Base-by-base conservation (phyloP, 2,329 filamentous ascomycete genomes). In the Fusarium mundagurra region DNA sequence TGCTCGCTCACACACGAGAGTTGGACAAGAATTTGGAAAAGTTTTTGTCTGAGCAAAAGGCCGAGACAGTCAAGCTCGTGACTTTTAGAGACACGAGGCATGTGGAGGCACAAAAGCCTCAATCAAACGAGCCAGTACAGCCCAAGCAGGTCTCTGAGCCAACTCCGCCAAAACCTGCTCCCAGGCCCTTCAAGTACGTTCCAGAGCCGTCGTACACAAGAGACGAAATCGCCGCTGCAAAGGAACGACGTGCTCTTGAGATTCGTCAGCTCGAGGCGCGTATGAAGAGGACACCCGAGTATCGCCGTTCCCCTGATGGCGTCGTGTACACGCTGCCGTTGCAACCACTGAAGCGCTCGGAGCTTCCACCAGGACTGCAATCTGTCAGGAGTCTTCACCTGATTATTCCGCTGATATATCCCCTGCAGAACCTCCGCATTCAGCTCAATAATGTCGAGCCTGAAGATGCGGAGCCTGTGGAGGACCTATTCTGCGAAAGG, bases 241-340 rank as follows among this genome's bases (percentile, higher is more conserved):
- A 90, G 77, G 87, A 88, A 45, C 88, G 88, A 61, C 86, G 93
- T 69, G 89, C 90, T 27, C 84, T 88, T 54, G 92, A 96, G 79
- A 89, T 89, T 31, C 89, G 91, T 43, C 93, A 95, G 78, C 86
- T 96, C 1, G 93, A 95, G 83, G 88, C 93, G 34, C 90, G 94
- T 38, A 91, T 96, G 86, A 89, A 92, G 22, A 88, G 92, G 73
- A 80, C 92, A 57, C 86, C 90, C 3, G 82, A 90, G 41, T 96
- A 93, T 79, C 88, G 90, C 36, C 93, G 92, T 72, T 92, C 91
- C 3, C 84, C 87, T 36, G 92, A 95, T 81, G 93, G 92, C 4
- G 86, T 92, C 67, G 88, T 90, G 22, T 96, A 92, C 80, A 92
- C 89, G 5, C 80, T 96, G 18, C 92, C 93, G 0, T 83, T 96